Conservation (phyloP, 305 asterid species). For the Rubia balearica region DNA sequence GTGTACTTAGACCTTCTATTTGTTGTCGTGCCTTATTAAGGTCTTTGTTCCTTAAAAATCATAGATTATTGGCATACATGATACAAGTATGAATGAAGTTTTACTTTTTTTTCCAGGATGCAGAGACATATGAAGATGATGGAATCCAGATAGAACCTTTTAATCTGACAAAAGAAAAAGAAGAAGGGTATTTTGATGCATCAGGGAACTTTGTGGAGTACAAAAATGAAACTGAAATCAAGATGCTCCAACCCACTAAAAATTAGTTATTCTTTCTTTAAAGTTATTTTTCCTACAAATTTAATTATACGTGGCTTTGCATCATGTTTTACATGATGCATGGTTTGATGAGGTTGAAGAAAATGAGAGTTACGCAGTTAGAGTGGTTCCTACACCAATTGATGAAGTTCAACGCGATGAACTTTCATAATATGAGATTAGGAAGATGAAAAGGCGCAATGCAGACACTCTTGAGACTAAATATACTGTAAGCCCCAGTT, state of each 20-base stretch:
- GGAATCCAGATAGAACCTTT: slow-evolving; percentile 76
- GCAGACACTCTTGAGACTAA: slow-evolving; percentile 82
- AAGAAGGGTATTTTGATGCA: slow-evolving; percentile 92
- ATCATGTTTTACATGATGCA: slow-evolving; percentile 62
- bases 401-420: slow-evolving; percentile 48
- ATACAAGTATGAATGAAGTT: slow-evolving; percentile 13
- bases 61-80: slow-evolving; percentile 9
- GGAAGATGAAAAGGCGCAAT: slow-evolving; percentile 77
- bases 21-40: neutral
- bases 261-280: neutral
- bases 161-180: slow-evolving; percentile 81
- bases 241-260: slow-evolving; percentile 36
- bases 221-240: slow-evolving; percentile 48
- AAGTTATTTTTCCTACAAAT: neutral
- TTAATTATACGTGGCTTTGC: neutral
- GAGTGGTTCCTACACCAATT: slow-evolving; percentile 23
- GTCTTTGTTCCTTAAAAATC: neutral
- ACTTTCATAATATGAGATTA: slow-evolving; percentile 63
- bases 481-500: slow-evolving; percentile 55
- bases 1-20: neutral
- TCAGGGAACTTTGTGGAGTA: slow-evolving; percentile 84
- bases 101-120: slow-evolving; percentile 51
- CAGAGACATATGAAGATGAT: slow-evolving; percentile 67
- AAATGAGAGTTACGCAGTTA: slow-evolving; percentile 29
- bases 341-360: slow-evolving; percentile 92